Evolutionary conservation across 2,329 filamentous ascomycete genomes (phyloP).

Genomic region (Pseudogymnoascus sp.): DNA sequence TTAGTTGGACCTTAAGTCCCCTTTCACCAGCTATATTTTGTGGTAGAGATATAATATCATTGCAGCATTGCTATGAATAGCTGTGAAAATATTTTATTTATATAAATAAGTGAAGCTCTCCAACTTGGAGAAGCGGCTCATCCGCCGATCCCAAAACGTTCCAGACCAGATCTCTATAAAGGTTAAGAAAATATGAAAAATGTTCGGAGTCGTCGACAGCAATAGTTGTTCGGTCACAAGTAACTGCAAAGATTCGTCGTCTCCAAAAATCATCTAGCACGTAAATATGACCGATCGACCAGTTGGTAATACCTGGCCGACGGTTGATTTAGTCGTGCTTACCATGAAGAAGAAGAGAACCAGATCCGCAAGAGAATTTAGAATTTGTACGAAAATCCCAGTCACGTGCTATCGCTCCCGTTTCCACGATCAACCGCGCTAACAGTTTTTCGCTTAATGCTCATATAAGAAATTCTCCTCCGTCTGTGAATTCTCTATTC

Average conservation of each 20-base stretch:
- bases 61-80: background rate
- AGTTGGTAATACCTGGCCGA: slow-evolving; percentile 21
- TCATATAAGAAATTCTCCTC: slow-evolving; percentile 7
- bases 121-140: background rate
- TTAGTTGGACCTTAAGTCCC: background rate
- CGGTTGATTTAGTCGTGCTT: slow-evolving; percentile 25
- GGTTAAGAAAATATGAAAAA: slow-evolving; percentile 2
- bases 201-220: background rate
- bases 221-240: background rate
- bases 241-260: background rate
- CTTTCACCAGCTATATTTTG: background rate
- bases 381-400: background rate
- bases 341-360: slow-evolving; percentile 16
- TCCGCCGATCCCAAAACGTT: background rate
- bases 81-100: background rate
- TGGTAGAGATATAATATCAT: background rate
- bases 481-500: background rate
- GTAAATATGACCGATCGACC: slow-evolving; percentile 25
- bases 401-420: background rate
- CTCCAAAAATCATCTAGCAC: slow-evolving; percentile 18
- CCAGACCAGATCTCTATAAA: background rate
- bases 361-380: background rate
- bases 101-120: background rate
- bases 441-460: slow-evolving; percentile 6
- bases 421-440: slow-evolving; percentile 10